A percentile compares a stretch with the other conserved stretches of the same genome.
These are phyloP conservation scores for Botrytis elliptica DNA, from an alignment of 2,329 filamentous ascomycete species.

Conservation along the genomic window DNA sequence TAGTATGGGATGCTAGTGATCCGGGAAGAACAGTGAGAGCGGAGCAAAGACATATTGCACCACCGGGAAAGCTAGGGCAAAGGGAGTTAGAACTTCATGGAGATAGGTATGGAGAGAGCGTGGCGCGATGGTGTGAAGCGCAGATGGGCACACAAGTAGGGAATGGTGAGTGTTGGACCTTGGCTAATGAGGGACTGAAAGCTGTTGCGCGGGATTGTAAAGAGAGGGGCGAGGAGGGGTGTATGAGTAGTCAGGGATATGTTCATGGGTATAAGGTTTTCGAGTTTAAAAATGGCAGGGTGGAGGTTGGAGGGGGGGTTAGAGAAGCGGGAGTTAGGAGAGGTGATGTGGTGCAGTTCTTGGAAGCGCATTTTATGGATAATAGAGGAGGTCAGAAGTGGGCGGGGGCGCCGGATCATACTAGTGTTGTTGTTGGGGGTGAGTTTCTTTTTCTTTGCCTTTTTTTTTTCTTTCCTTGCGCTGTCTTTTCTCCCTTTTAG, in stretches of 20 bases:
- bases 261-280: constrained; percentile 41
- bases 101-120: constrained; percentile 35
- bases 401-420: constrained; percentile 40
- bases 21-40: constrained; percentile 37
- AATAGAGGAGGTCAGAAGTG: constrained; percentile 33
- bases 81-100: constrained; percentile 28
- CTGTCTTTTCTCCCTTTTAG: background rate
- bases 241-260: constrained; percentile 37
- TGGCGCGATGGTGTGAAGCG: constrained; percentile 38
- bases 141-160: constrained; percentile 39
- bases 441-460: background rate
- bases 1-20: constrained; percentile 41
- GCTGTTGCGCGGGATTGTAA: constrained; percentile 31
- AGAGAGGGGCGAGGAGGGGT: constrained; percentile 34
- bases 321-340: constrained; percentile 34
- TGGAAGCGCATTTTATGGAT: constrained; percentile 35
- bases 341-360: constrained; percentile 42
- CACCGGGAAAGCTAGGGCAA: constrained; percentile 31
- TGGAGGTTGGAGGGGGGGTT: constrained; percentile 30
- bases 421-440: constrained; percentile 36
- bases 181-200: constrained; percentile 39
- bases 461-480: background rate
- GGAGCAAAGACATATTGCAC: constrained; percentile 39
- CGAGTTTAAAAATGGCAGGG: constrained; percentile 28
- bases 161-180: constrained; percentile 43